A percentile compares a stretch with the other conserved stretches of the same genome.
Evolutionary conservation across 1,139 yeast species (phyloP).

Genomic region (Lodderomyces beijingensis): DNA sequence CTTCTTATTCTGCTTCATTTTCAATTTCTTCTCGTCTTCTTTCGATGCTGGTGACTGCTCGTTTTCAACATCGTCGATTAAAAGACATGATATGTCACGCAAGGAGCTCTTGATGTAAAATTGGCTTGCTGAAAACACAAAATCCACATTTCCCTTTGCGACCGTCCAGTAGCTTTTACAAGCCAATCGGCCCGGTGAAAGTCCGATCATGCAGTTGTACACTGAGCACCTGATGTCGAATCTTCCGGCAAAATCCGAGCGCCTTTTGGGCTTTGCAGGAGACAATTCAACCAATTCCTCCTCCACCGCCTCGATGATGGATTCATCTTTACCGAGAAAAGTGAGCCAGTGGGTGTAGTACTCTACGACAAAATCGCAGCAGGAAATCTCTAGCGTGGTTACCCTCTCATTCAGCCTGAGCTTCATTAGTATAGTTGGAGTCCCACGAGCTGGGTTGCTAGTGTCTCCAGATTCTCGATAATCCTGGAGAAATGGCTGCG

Average conservation of each 20-base stretch:
- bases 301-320: conserved; percentile 14
- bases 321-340: conserved; percentile 19
- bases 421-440: conserved; percentile 13
- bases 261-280: background rate
- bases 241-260: too few relatives aligned
- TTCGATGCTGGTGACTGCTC: conserved; percentile 12
- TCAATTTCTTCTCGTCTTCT: conserved; percentile 13
- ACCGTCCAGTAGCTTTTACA: conserved; percentile 51
- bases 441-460: background rate
- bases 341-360: conserved; percentile 57
- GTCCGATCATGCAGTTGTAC: conserved; percentile 50
- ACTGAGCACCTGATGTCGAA: conserved; percentile 42
- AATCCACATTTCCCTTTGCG: conserved; percentile 50
- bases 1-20: background rate
- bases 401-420: conserved; percentile 18
- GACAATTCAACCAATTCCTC: conserved; percentile 15
- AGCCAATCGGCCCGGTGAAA: conserved; percentile 54
- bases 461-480: too few relatives aligned
- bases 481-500: conserved; percentile 29
- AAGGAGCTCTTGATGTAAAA: conserved; percentile 41
- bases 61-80: conserved; percentile 54
- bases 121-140: conserved; percentile 31
- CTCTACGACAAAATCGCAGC: conserved; percentile 44
- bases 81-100: conserved; percentile 40
- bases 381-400: conserved; percentile 28